These are phyloP conservation scores for Gracilaria vermiculophylla DNA, from an alignment of 23 red algal genomes.

Conservation along the genomic window DNA sequence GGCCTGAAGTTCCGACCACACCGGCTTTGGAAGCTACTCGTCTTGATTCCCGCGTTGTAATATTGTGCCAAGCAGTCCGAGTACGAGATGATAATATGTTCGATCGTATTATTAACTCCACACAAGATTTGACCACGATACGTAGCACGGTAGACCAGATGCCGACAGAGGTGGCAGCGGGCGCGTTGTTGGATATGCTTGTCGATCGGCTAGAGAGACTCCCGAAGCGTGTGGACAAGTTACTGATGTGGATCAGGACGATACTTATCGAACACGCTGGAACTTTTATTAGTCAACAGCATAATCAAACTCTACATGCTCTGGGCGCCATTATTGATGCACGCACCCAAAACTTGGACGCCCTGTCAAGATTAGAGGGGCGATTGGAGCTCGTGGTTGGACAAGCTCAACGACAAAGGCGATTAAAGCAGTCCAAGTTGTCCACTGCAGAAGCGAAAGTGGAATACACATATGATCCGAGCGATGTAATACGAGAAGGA, in stretches of 20 bases:
- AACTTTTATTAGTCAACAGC: constrained; percentile 20
- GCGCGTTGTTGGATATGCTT: constrained; percentile 58
- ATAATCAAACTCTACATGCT: constrained; percentile 9
- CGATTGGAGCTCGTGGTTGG: constrained; percentile 58
- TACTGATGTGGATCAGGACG: constrained; percentile 39
- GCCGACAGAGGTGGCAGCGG: constrained; percentile 35
- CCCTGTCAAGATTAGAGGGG: constrained; percentile 36
- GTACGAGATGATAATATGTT: constrained; percentile 25
- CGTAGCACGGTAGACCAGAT: constrained; percentile 32
- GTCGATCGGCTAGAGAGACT: constrained; percentile 39
- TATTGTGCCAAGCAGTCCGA: constrained; percentile 55
- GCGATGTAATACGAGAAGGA: too few species aligned
- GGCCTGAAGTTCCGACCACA: not conserved
- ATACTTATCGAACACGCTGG: constrained; percentile 59
- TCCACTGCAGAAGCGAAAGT: not conserved
- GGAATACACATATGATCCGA: not conserved
- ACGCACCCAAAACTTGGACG: constrained; percentile 38
- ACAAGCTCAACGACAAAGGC: constrained; percentile 36
- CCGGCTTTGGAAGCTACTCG: constrained; percentile 7
- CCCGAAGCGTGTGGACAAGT: constrained; percentile 14
- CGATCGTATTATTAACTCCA: constrained; percentile 34
- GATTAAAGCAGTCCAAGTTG: constrained; percentile 7
- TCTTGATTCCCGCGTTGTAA: constrained; percentile 28
- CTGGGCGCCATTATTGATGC: constrained; percentile 14
- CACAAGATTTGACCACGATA: not conserved